Evolutionary conservation across 192 early-diverging fungal genomes (phyloP).

Genomic region (Entophlyctis luteolus): DNA sequence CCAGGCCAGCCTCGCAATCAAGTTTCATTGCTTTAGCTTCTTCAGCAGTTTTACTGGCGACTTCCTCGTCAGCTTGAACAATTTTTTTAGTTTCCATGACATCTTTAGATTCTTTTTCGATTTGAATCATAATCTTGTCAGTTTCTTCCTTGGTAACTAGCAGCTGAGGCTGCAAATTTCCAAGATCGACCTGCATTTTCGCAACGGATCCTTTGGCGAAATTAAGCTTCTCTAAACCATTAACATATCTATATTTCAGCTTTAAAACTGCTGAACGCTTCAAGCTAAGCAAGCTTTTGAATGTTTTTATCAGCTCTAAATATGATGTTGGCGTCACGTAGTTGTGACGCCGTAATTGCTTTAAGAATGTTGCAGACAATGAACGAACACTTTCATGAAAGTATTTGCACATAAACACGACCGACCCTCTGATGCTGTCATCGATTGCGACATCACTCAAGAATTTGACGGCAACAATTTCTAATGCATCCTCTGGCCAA

Average conservation of each 20-base stretch:
- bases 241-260: slow-evolving; percentile 50
- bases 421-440: slow-evolving; percentile 39
- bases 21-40: slow-evolving; percentile 55
- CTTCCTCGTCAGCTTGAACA: slow-evolving; percentile 56
- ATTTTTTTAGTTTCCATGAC: slow-evolving; percentile 49
- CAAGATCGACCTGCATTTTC: slow-evolving; percentile 61
- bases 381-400: slow-evolving; percentile 52
- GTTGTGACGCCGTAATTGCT: slow-evolving; percentile 47
- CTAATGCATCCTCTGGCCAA: slow-evolving; percentile 59
- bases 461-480: slow-evolving; percentile 56
- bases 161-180: slow-evolving; percentile 55
- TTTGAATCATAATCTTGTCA: slow-evolving; percentile 54
- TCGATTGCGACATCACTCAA: slow-evolving; percentile 50
- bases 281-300: slow-evolving; percentile 45
- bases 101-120: slow-evolving; percentile 58
- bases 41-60: slow-evolving; percentile 54
- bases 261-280: slow-evolving; percentile 45
- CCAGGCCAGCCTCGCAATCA: slow-evolving; percentile 59
- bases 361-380: slow-evolving; percentile 47
- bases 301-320: slow-evolving; percentile 56
- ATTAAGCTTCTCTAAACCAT: slow-evolving; percentile 57
- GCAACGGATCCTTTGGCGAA: slow-evolving; percentile 54
- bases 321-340: slow-evolving; percentile 63
- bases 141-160: slow-evolving; percentile 54
- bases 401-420: slow-evolving; percentile 60